phyloP scores from a whole-genome alignment of 495 filamentous ascomycete species.

The Tuber melanosporum region DNA sequence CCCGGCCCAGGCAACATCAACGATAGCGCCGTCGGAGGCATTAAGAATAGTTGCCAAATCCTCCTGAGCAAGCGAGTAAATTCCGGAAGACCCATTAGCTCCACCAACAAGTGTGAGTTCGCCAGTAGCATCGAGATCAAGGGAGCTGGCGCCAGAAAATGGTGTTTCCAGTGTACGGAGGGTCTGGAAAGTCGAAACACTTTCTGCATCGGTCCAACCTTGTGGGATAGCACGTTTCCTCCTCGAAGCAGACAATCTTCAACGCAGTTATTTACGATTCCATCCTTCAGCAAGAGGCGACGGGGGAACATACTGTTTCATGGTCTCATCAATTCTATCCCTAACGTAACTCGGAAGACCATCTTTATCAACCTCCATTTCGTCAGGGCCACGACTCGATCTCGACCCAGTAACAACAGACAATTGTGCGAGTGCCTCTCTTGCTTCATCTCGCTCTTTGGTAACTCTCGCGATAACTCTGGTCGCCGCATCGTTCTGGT shows the following conservation, averaged over 20 bases:
- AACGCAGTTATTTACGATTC: slow-evolving; percentile 12
- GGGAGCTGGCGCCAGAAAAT: slow-evolving; percentile 57
- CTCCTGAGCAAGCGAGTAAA: slow-evolving; percentile 71
- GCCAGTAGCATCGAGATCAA: slow-evolving; percentile 60
- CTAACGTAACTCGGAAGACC: slow-evolving; percentile 64
- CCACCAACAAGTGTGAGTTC: slow-evolving; percentile 75
- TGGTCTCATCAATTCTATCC: slow-evolving; percentile 51
- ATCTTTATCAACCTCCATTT: slow-evolving; percentile 78
- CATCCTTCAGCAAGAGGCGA: slow-evolving; percentile 4
- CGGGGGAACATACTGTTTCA: slow-evolving; percentile 46
- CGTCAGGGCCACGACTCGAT: slow-evolving; percentile 57
- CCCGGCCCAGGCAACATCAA: slow-evolving; percentile 72
- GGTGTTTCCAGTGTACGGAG: slow-evolving; percentile 55
- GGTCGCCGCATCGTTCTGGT: slow-evolving; percentile 92
- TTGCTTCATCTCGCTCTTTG: slow-evolving; percentile 82
- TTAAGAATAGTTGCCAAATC: slow-evolving; percentile 61
- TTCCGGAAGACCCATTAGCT: slow-evolving; percentile 63
- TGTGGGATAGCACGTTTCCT: slow-evolving; percentile 81
- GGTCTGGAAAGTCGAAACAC: slow-evolving; percentile 60
- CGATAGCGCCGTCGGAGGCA: slow-evolving; percentile 59
- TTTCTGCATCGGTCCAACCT: slow-evolving; percentile 73
- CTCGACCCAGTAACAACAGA: slow-evolving; percentile 57
- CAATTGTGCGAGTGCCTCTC: slow-evolving; percentile 83
- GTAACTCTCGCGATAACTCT: slow-evolving; percentile 86
- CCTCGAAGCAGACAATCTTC: slow-evolving; percentile 72